phyloP scores from a whole-genome alignment of 192 early-diverging fungal species.

The Podila clonocystis region DNA sequence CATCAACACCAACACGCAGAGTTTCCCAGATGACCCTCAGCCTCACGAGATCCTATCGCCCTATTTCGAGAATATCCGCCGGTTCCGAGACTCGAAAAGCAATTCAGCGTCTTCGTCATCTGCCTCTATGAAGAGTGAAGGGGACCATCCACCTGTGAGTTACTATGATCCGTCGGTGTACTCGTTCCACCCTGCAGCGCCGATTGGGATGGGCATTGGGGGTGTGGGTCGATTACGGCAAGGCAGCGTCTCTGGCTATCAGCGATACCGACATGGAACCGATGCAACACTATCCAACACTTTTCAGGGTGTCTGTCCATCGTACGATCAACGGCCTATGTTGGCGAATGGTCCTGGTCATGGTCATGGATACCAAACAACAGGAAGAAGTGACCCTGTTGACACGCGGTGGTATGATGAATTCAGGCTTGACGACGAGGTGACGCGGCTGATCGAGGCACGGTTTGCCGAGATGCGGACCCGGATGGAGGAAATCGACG shows the following conservation, averaged over 20 bases:
- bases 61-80: constrained; percentile 35
- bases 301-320: constrained; percentile 22
- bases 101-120: constrained; percentile 9
- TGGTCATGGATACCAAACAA: not conserved
- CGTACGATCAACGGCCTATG: not conserved
- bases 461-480: constrained; percentile 26
- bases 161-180: constrained; percentile 2
- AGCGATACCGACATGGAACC: constrained; percentile 9
- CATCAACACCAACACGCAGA: constrained; percentile 5
- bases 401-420: not conserved
- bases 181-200: constrained; percentile 16
- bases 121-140: constrained; percentile 11
- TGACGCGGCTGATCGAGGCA: constrained; percentile 17
- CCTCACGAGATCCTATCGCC: constrained; percentile 29
- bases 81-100: constrained; percentile 21
- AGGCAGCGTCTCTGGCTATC: constrained; percentile 20
- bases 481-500: constrained; percentile 36
- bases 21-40: not conserved
- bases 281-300: constrained; percentile 31
- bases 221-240: not conserved
- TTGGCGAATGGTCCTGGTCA: not conserved
- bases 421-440: constrained; percentile 5
- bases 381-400: not conserved
- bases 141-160: not conserved
- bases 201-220: constrained; percentile 24